Evolutionary conservation across 352 stramenopile genomes (phyloP), one percentile per base, ranked within the genome.

Genomic region (Phytophthora gonapodyides): DNA sequence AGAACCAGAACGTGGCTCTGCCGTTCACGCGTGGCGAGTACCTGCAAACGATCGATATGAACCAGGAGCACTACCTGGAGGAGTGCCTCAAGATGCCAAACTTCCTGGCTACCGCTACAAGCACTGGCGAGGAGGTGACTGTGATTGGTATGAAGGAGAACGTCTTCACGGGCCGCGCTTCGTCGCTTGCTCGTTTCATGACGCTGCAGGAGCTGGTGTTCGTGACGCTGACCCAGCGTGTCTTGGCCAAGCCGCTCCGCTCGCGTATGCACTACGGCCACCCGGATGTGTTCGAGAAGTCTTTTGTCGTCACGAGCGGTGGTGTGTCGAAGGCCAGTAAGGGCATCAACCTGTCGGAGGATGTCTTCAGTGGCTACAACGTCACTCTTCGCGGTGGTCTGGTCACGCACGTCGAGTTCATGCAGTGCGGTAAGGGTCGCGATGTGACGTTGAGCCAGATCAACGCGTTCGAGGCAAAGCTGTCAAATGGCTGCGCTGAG

Each of bases 1-100:
- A 95, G 50, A 96, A 96, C 64, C 88, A 96, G 60, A 96, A 96
- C 52, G 82, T 94, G 17, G 88, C 88, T 11, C 64, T 96, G 11
- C 80, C 84, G 4, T 96, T 96, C 53, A 95, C 88, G 7, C 76
- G 86, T 21, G 88, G 88, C 21, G 88, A 96, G 58, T 95, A 91
- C 57, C 42, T 96, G 24, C 88, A 96, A 59, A 94, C 86, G 7
- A 96, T 96, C 51, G 88, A 96, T 74, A 95, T 95, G 88, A 96
- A 96, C 64, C 88, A 96, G 61, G 88, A 96, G 43, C 84, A 94
- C 49, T 95, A 95, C 66, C 85, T 94, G 31, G 88, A 96, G 64
- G 86, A 95, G 54, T 86, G 80, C 19, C 60, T 96, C 15, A 96
- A 95, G 68, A 94, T 96, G 72, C 84, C 86, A 0, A 94, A 94